These are phyloP conservation scores for Gossypioides kirkii DNA, from an alignment of 345 rosid genomes.

Conservation along the genomic window DNA sequence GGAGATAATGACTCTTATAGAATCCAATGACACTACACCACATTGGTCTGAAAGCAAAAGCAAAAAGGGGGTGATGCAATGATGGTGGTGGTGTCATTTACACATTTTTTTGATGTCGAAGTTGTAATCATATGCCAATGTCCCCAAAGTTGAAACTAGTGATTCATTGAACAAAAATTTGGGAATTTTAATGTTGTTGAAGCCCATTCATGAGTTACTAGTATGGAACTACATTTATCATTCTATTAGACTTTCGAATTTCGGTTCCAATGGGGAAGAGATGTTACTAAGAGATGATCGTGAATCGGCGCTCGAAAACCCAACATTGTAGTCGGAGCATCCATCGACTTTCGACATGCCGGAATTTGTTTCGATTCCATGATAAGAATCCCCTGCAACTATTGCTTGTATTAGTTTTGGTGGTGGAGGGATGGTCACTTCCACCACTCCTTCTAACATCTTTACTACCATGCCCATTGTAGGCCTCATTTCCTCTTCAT, in stretches of 20 bases:
- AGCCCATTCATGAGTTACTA: too few species aligned
- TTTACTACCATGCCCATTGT: slow-evolving; percentile 63
- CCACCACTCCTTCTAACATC: slow-evolving; percentile 70
- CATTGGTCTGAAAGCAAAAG: too few species aligned
- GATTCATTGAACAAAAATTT: background rate
- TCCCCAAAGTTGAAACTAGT: background rate
- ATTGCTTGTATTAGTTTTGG: slow-evolving; percentile 82
- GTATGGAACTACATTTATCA: too few species aligned
- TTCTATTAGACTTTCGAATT: slow-evolving; percentile 14
- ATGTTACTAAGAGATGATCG: slow-evolving; percentile 43
- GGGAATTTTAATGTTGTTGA: background rate
- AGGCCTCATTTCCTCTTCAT: slow-evolving; percentile 60
- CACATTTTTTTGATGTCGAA: background rate
- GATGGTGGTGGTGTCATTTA: too few species aligned
- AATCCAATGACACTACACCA: too few species aligned
- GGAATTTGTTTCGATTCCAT: slow-evolving; percentile 37
- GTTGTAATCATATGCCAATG: background rate
- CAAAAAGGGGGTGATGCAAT: too few species aligned
- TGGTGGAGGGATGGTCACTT: slow-evolving; percentile 55
- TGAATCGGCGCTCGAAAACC: slow-evolving; percentile 42
- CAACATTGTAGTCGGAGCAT: slow-evolving; percentile 32
- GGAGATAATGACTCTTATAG: too few species aligned
- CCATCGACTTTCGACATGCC: slow-evolving; percentile 19
- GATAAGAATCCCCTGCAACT: slow-evolving; percentile 71
- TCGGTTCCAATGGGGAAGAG: slow-evolving; percentile 27